phyloP scores from a whole-genome alignment of 768 basidiomycete species.

The Pulveroboletus ravenelii region DNA sequence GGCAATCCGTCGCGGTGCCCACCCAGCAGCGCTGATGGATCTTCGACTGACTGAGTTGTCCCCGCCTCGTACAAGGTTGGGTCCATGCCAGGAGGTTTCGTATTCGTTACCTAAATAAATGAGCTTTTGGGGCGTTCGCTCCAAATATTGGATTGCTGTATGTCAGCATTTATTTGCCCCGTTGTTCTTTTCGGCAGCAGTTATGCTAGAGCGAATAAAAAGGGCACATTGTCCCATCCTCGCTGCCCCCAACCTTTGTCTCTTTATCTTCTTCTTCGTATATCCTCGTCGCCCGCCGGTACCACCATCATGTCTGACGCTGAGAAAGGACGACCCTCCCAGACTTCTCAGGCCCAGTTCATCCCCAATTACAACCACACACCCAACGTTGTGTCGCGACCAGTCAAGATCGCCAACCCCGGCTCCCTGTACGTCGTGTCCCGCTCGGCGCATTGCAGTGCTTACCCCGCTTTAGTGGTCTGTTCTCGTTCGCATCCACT shows the following conservation, averaged over 20 bases:
- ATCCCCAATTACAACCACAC: conserved; percentile 13
- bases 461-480: conserved; percentile 43
- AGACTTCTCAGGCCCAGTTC: conserved; percentile 19
- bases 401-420: conserved; percentile 53
- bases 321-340: conserved; percentile 29
- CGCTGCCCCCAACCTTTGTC: background rate
- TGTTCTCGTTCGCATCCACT: conserved; percentile 81
- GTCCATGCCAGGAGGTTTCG: no score
- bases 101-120: conserved; percentile 1
- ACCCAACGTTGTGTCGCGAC: conserved; percentile 23
- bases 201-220: conserved; percentile 17
- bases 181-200: conserved; percentile 12
- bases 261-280: background rate
- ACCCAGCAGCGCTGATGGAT: no score
- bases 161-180: conserved; percentile 22
- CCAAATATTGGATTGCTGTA: conserved; percentile 5
- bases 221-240: background rate
- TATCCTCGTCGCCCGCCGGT: background rate
- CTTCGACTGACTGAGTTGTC: no score
- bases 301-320: conserved; percentile 31
- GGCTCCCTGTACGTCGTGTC: conserved; percentile 27
- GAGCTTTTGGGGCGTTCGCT: background rate
- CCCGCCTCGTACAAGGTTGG: no score
- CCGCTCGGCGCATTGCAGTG: background rate
- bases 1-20: no score